Conservation (phyloP, 1,284 basidiomycete genomes). For the Cutaneotrichosporon sp. region DNA sequence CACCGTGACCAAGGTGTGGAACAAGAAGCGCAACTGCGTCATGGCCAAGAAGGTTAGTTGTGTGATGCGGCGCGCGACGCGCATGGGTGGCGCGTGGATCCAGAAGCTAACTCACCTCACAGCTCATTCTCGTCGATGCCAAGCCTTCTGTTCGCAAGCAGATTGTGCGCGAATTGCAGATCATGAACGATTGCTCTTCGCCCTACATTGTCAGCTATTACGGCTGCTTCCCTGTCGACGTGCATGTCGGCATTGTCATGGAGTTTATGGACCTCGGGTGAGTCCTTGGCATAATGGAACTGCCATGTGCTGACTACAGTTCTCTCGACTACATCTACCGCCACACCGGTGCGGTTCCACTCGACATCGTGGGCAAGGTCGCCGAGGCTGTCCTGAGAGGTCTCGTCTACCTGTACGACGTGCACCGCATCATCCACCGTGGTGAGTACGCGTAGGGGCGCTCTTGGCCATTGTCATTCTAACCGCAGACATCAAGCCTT, state of each 20-base stretch:
- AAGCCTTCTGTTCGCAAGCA: conserved; percentile 97
- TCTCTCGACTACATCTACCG: conserved; percentile 86
- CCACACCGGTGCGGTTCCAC: conserved; percentile 80
- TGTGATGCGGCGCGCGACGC: neutral
- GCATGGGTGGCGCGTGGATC: neutral
- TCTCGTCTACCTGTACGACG: conserved; percentile 95
- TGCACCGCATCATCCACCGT: conserved; percentile 97
- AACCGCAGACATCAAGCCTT: conserved; percentile 91
- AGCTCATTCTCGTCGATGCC: conserved; percentile 97
- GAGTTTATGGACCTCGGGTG: conserved; percentile 77
- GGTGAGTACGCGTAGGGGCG: conserved; percentile 51
- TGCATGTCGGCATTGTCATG: conserved; percentile 99
- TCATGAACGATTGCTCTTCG: conserved; percentile 95
- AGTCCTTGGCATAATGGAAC: too few relatives aligned
- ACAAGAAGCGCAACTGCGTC: conserved; percentile 76
- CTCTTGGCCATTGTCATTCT: conserved; percentile 4
- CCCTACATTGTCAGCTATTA: conserved; percentile 93
- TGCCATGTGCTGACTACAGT: conserved; percentile 37
- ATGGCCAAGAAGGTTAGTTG: conserved; percentile 88
- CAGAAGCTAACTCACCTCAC: neutral
- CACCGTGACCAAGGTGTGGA: conserved; percentile 92
- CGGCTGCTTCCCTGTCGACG: conserved; percentile 91
- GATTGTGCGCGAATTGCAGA: conserved; percentile 93
- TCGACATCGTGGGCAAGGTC: conserved; percentile 83
- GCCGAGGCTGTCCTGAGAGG: conserved; percentile 90